Base-by-base conservation (phyloP, 1,284 basidiomycete genomes). In the Ganoderma multipileum region DNA sequence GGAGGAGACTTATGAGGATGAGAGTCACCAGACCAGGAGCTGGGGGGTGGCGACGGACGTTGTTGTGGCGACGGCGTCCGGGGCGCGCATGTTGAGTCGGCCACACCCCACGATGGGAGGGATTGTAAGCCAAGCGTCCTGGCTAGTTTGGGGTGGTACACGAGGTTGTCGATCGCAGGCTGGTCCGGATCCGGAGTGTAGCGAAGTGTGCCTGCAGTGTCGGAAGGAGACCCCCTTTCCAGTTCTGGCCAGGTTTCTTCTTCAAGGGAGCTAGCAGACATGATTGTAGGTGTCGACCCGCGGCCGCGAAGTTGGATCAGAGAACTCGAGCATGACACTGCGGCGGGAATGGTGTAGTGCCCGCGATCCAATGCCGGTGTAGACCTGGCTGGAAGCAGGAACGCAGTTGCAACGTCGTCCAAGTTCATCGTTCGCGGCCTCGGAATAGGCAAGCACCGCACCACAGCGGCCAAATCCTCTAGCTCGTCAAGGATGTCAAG, bases 111-210 rank as follows among this genome's bases (percentile, higher is more conserved):
- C 11, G 38, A 60, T 39, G 58, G 58, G 7, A 50, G 23, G 2
- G 68, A 58, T 33, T 47, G 36, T 39, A 72, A 47, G 42, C 71
- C 71, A 26, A 72, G 64, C 36, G 71, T 70, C 39, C 66, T 65
- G 18, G 69, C 36, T 4, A 72, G 64, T 63, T 72, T 72, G n/a
- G 69, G 71, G 26, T 70, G 69, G n/a, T 69, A 65, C 1, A 63
- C 69, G 23, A 67, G 42, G 30, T 72, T 70, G 16, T 63, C 63
- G 7, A 63, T 44, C 7, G 71, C 67, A 4, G 63, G 47, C 16
- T 54, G 36, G 38, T 60, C 42, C 12, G 63, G 61, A 61, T 36
- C 33, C 33, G 28, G 57, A 16, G 30, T 36, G 65, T 44, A 39
- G 3, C 20, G 14, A 30, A 28, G 28, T 20, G 28, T 2, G 28